Base-by-base conservation (phyloP, 164 flowering plant genomes). In the Vitis amurensis region DNA sequence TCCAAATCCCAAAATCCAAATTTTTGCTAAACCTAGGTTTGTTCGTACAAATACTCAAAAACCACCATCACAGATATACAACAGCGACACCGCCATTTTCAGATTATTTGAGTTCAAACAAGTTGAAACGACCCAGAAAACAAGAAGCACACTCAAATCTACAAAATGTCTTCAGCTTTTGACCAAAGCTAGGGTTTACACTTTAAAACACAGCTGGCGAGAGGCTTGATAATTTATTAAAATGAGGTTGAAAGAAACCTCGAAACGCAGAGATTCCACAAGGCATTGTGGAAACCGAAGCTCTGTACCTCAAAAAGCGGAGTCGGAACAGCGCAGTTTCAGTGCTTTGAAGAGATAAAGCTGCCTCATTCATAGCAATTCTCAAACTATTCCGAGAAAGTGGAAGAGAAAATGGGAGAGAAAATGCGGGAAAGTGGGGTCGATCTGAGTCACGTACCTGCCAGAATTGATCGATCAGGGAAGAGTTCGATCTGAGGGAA, bases 201-300 rank as follows among this genome's bases (percentile, higher is more conserved):
- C 15, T 3, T 15, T 14, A 19, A 55, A 9, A 48, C 17, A 15
- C 23, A 17, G 44, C n/a, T 70, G 63, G n/a, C 3, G 16, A 12
- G 10, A 30, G 13, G 68, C 68, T 14, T 8, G 55, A 50, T 14
- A 17, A 14, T 50, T 23, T 37, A 11, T 11, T 17, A 50, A 68
- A 72, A 61, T 57, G 73, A 27, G 59, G 63, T 61, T 65, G 11
- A 59, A 57, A 51, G 44, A 67, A 75, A 67, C 78, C 79, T 68
- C 78, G 78, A 73, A 72, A 60, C 66, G 16, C 67, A 55, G 62
- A 79, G 78, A 84, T 81, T 84, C 83, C 77, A 50, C 63, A 71
- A 74, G 69, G 78, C 83, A 81, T 79, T 76, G 80, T 66, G 71
- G 60, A 71, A 68, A 71, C 55, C 69, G 69, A 74, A 64, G 69